Evolutionary conservation across 495 filamentous ascomycete genomes (phyloP).

Genomic region (Ramalina peruviana): DNA sequence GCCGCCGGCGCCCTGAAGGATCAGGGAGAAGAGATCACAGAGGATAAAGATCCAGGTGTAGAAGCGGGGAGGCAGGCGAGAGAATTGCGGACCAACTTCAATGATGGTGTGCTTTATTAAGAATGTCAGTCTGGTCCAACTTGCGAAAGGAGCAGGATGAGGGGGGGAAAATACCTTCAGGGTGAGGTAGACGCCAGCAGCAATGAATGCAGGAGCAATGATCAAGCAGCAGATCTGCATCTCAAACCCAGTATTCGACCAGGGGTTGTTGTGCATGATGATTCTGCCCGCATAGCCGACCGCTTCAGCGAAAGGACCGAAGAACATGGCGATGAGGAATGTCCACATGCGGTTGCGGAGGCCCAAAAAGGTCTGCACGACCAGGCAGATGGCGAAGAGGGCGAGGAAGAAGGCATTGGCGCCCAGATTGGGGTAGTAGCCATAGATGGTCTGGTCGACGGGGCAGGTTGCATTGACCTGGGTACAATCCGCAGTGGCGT

Average conservation of each 20-base stretch:
- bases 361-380: conserved; percentile 33
- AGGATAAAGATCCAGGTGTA: conserved; percentile 59
- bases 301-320: conserved; percentile 26
- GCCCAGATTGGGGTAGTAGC: conserved; percentile 49
- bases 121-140: too few species aligned
- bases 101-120: conserved; percentile 42
- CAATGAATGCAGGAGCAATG: conserved; percentile 50
- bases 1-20: conserved; percentile 46
- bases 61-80: conserved; percentile 38
- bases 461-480: conserved; percentile 38
- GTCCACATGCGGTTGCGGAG: conserved; percentile 47
- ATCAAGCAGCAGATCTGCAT: conserved; percentile 56
- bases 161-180: conserved; percentile 4
- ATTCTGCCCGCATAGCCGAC: conserved; percentile 45
- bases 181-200: conserved; percentile 52
- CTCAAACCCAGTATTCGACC: conserved; percentile 43
- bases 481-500: conserved; percentile 22
- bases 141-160: too few species aligned
- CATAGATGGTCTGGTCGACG: conserved; percentile 46
- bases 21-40: conserved; percentile 48
- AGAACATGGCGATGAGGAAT: conserved; percentile 37
- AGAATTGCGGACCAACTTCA: conserved; percentile 37
- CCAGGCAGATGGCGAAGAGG: conserved; percentile 34
- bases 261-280: conserved; percentile 45
- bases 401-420: conserved; percentile 47